phyloP scores from a whole-genome alignment of 1,284 basidiomycete genomes.

The Trichosporon inkin region DNA sequence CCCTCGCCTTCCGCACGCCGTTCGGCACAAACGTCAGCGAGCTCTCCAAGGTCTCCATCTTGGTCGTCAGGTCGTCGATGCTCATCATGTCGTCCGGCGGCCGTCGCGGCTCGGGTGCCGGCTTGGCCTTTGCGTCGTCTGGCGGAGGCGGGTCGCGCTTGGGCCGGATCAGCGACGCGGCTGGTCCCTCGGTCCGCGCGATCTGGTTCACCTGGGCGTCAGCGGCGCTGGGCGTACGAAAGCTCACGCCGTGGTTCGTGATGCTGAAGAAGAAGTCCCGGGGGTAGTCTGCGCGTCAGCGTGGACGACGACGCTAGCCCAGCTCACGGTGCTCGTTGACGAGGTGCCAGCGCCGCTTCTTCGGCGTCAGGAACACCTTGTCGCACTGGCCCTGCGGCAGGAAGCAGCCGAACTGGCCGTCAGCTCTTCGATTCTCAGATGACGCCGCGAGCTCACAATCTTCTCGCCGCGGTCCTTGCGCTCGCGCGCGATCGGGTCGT shows the following conservation, averaged over 20 bases:
- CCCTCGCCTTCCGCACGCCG: slow-evolving; percentile 9
- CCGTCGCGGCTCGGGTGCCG: neutral
- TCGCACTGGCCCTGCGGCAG: slow-evolving; percentile 57
- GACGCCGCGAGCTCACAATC: slow-evolving; percentile 59
- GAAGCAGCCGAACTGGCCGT: slow-evolving; percentile 72
- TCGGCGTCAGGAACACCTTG: slow-evolving; percentile 67
- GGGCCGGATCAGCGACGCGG: slow-evolving; percentile 38
- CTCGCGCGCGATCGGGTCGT: slow-evolving; percentile 71
- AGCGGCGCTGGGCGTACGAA: neutral
- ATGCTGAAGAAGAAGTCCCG: slow-evolving; percentile 83
- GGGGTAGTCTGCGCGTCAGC: slow-evolving; percentile 57
- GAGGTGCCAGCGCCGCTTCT: slow-evolving; percentile 71
- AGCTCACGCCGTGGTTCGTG: slow-evolving; percentile 71
- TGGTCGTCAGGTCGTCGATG: slow-evolving; percentile 23
- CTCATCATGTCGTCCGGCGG: slow-evolving; percentile 31
- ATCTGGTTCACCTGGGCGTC: slow-evolving; percentile 37
- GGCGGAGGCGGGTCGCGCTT: slow-evolving; percentile 11
- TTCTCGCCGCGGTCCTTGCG: slow-evolving; percentile 77
- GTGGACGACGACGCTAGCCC: neutral
- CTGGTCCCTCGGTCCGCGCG: slow-evolving; percentile 37
- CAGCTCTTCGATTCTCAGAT: neutral
- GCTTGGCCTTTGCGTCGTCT: neutral
- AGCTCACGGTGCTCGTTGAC: slow-evolving; percentile 64
- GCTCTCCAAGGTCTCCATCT: slow-evolving; percentile 30
- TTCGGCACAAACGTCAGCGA: slow-evolving; percentile 36